Evolutionary conservation across 139 green algal genomes (phyloP).

Genomic region (Tetraselmis striata): DNA sequence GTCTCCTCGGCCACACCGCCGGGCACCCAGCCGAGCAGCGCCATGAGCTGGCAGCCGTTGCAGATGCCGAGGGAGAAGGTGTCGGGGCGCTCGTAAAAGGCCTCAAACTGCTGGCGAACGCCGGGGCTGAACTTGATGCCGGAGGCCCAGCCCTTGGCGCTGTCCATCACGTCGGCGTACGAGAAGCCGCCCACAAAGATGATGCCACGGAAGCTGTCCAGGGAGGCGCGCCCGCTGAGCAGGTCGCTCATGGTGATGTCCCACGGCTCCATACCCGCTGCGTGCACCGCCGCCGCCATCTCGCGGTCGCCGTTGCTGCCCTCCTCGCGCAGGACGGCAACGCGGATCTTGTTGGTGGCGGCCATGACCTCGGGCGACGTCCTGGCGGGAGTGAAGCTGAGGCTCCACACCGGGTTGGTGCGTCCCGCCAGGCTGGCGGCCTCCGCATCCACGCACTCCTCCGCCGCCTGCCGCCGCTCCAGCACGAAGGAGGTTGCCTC

Average conservation of each 20-base stretch:
- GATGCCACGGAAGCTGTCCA: constrained; percentile 80
- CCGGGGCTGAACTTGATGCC: constrained; percentile 89
- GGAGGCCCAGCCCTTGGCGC: constrained; percentile 93
- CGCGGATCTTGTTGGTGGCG: constrained; percentile 53
- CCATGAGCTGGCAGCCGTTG: constrained; percentile 99
- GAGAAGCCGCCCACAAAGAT: constrained; percentile 85
- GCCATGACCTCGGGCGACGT: constrained; percentile 59
- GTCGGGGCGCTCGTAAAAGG: constrained; percentile 69
- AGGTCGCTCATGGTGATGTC: constrained; percentile 97
- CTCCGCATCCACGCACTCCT: constrained; percentile 80
- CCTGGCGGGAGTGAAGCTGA: constrained; percentile 71
- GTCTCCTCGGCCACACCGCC: constrained; percentile 54
- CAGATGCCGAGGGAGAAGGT: constrained; percentile 96
- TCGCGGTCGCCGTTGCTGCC: constrained; percentile 96
- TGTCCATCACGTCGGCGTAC: constrained; percentile 96
- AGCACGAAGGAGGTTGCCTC: constrained; percentile 91
- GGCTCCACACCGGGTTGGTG: constrained; percentile 67
- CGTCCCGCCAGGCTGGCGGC: constrained; percentile 39
- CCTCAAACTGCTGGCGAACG: constrained; percentile 77
- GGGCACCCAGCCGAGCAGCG: constrained; percentile 94
- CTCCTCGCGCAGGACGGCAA: constrained; percentile 94
- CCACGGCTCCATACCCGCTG: constrained; percentile 89
- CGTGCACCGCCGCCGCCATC: constrained; percentile 85
- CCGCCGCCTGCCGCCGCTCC: constrained; percentile 73
- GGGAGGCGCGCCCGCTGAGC: constrained; percentile 55